Evolutionary conservation across 805 yeast genomes (phyloP).

Genomic region (Yamadazyma sp.): DNA sequence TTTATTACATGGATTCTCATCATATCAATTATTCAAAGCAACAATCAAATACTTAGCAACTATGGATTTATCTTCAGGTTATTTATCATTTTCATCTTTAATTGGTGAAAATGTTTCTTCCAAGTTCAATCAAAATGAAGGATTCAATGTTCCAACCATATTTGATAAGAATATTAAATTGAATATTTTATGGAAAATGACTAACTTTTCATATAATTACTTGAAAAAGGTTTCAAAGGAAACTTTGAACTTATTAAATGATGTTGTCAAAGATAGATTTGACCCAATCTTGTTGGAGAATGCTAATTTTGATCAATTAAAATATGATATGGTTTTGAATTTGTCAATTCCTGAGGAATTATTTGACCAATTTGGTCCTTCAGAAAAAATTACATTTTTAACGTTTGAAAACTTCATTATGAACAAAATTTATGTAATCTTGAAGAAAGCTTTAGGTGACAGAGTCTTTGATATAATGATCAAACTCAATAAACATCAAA

Average conservation of each 20-base stretch:
- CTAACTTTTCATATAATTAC: slow-evolving; percentile 58
- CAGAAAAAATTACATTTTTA: slow-evolving; percentile 68
- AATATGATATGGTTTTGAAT: slow-evolving; percentile 62
- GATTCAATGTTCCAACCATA: slow-evolving; percentile 71
- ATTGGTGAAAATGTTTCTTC: slow-evolving; percentile 44
- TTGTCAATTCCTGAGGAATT: slow-evolving; percentile 45
- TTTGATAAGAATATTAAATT: slow-evolving; percentile 75
- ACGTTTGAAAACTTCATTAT: slow-evolving; percentile 65
- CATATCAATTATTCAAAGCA: slow-evolving; percentile 92
- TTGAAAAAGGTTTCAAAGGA: slow-evolving; percentile 65
- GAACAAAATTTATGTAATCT: slow-evolving; percentile 56
- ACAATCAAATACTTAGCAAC: slow-evolving; percentile 77
- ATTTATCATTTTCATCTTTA: slow-evolving; percentile 61
- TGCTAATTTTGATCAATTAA: slow-evolving; percentile 49
- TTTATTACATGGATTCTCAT: slow-evolving; percentile 81
- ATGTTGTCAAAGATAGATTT: slow-evolving; percentile 80
- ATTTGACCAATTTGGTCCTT: slow-evolving; percentile 55
- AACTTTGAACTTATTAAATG: slow-evolving; percentile 68
- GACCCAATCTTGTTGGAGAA: slow-evolving; percentile 69
- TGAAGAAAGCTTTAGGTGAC: slow-evolving; percentile 56
- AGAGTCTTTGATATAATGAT: slow-evolving; percentile 41
- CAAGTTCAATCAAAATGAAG: slow-evolving; percentile 46
- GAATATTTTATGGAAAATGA: slow-evolving; percentile 79
- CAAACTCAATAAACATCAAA: slow-evolving; percentile 19
- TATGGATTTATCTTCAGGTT: slow-evolving; percentile 68